Conservation (phyloP, 345 rosid species). For the Jatropha curcas region DNA sequence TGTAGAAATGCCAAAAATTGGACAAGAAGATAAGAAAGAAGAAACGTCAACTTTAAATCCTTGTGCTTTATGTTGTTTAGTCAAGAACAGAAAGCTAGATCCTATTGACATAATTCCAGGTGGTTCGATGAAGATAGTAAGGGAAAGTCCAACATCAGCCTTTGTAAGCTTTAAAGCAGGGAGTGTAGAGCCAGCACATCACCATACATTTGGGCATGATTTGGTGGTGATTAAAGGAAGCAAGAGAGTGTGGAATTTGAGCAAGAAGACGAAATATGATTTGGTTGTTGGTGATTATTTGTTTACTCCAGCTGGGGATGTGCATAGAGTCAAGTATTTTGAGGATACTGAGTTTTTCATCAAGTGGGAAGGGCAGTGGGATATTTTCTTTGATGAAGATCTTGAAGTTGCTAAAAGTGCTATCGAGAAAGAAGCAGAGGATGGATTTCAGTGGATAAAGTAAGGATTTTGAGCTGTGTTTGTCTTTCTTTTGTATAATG, state of each 20-base stretch:
- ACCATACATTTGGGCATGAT: slow-evolving; percentile 87
- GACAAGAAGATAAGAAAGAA: slow-evolving; percentile 17
- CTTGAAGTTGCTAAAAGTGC: slow-evolving; percentile 58
- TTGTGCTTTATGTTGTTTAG: slow-evolving; percentile 61
- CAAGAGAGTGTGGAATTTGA: slow-evolving; percentile 85
- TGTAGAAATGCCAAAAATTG: slow-evolving; percentile 53
- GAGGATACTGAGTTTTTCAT: slow-evolving; percentile 90
- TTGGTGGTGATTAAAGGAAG: slow-evolving; percentile 69
- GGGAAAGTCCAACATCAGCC: slow-evolving; percentile 85
- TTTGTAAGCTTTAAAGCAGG: slow-evolving; percentile 75
- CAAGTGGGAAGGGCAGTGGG: slow-evolving; percentile 96
- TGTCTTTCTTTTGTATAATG: not conserved
- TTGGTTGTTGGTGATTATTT: slow-evolving; percentile 67
- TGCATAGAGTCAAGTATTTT: slow-evolving; percentile 80
- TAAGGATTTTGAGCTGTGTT: not conserved
- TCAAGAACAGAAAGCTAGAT: slow-evolving; percentile 57
- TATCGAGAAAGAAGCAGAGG: slow-evolving; percentile 32
- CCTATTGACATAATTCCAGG: slow-evolving; percentile 76
- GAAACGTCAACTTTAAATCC: slow-evolving; percentile 15
- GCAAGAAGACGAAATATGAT: slow-evolving; percentile 63
- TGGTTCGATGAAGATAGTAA: slow-evolving; percentile 83
- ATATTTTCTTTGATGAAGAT: slow-evolving; percentile 80
- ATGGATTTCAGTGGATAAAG: slow-evolving; percentile 26
- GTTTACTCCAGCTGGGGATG: slow-evolving; percentile 79
- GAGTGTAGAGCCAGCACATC: slow-evolving; percentile 92